Percentiles rank a stretch among this genome's conserved stretches.
Conservation (phyloP, 768 basidiomycete species). For the Tylopilus plumbeoviolaceoides region DNA sequence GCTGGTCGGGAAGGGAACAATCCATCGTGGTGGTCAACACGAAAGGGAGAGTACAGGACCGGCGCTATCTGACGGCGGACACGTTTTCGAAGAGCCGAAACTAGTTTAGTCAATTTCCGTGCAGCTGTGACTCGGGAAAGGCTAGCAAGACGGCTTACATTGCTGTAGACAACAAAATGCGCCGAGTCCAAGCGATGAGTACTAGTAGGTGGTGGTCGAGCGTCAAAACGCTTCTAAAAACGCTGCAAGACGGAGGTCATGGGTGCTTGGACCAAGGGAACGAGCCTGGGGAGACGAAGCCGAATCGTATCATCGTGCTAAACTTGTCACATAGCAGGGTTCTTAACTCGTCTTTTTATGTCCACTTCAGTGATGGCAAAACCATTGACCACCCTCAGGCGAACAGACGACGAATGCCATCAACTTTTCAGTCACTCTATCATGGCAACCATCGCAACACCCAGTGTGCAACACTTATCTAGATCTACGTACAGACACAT, state of each 20-base stretch:
- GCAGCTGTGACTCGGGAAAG: conserved; percentile 1
- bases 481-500: background rate
- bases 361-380: background rate
- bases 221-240: background rate
- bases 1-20: conserved; percentile 19
- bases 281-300: conserved; percentile 9
- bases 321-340: conserved; percentile 22
- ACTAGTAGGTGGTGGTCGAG: background rate
- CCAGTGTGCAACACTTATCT: background rate
- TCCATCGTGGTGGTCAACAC: conserved; percentile 26
- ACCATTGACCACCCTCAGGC: background rate
- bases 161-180: background rate
- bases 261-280: conserved; percentile 1
- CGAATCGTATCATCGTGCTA: conserved; percentile 5
- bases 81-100: conserved; percentile 29
- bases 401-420: too few relatives aligned
- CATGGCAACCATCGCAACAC: background rate
- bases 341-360: conserved; percentile 14
- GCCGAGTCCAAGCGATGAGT: background rate
- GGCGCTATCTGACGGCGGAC: conserved; percentile 20
- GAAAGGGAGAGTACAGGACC: conserved; percentile 6
- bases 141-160: background rate
- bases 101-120: conserved; percentile 20
- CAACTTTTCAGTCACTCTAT: background rate
- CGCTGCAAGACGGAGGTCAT: background rate